Conservation (phyloP, 140 eudicot genomes). For the Flaveria floridana region DNA sequence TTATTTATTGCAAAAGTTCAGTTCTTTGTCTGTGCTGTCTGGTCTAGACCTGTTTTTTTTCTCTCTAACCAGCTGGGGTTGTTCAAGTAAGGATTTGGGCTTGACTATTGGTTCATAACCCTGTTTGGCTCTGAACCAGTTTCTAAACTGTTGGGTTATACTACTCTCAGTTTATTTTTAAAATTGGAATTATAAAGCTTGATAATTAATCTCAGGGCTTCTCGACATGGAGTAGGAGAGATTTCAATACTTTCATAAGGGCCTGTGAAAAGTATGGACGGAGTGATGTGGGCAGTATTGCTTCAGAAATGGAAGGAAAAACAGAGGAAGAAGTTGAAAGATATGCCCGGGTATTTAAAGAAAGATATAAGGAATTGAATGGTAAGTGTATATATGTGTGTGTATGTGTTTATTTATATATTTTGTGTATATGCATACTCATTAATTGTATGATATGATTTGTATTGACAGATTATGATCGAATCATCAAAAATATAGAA, state of each 20-base stretch:
- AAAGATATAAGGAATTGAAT: slow-evolving; percentile 87
- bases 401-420: background rate
- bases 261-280: slow-evolving; percentile 99
- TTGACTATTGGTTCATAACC: background rate
- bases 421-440: background rate
- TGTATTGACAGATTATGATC: slow-evolving; percentile 71
- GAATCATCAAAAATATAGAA: slow-evolving; percentile 87
- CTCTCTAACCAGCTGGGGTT: background rate
- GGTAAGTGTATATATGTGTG: slow-evolving; percentile 41
- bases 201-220: slow-evolving; percentile 56
- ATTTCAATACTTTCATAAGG: slow-evolving; percentile 83
- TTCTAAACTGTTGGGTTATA: background rate
- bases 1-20: background rate
- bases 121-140: background rate
- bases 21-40: background rate
- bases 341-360: slow-evolving; percentile 86
- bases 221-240: slow-evolving; percentile 92
- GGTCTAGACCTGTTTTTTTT: background rate
- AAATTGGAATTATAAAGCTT: background rate
- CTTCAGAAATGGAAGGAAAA: slow-evolving; percentile 94
- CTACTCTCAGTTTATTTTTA: background rate
- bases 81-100: background rate
- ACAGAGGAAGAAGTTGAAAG: slow-evolving; percentile 90
- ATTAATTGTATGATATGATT: background rate
- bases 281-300: slow-evolving; percentile 70